A percentile compares a stretch with the other conserved stretches of the same genome.
These are phyloP conservation scores for Didymella exigua DNA, from an alignment of 2,329 filamentous ascomycete species.

Conservation along the genomic window DNA sequence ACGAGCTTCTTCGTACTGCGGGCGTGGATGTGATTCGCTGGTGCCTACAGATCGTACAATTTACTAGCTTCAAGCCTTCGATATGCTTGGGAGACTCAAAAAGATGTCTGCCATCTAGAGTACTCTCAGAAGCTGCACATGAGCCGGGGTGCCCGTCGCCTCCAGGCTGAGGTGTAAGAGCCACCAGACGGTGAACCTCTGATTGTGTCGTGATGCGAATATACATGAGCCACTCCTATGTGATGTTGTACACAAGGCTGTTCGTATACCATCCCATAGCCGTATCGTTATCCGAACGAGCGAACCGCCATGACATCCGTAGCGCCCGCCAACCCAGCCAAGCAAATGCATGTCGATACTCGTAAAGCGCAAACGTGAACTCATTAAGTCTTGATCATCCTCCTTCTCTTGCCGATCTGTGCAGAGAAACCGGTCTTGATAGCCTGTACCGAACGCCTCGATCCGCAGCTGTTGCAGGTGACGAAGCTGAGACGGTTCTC, in stretches of 20 bases:
- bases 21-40: constrained; percentile 17
- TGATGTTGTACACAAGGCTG: constrained; percentile 14
- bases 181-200: constrained; percentile 7
- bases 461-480: constrained; percentile 78
- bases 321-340: constrained; percentile 29
- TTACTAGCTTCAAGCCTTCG: not conserved
- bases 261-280: constrained; percentile 5
- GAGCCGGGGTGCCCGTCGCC: too few species aligned
- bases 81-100: not conserved
- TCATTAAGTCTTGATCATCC: constrained; percentile 76
- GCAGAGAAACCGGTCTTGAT: constrained; percentile 99
- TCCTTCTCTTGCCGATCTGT: constrained; percentile 98
- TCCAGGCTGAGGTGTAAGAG: not conserved
- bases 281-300: constrained; percentile 14
- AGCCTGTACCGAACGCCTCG: constrained; percentile 83
- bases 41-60: constrained; percentile 8
- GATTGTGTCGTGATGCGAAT: constrained; percentile 9
- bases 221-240: constrained; percentile 12
- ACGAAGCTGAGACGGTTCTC: constrained; percentile 99
- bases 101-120: not conserved
- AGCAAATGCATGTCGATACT: constrained; percentile 32
- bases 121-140: not conserved
- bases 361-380: constrained; percentile 26
- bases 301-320: constrained; percentile 19
- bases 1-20: too few species aligned